phyloP scores from a whole-genome alignment of 148 eudicot species.

The Rhododendron kiyosumense region DNA sequence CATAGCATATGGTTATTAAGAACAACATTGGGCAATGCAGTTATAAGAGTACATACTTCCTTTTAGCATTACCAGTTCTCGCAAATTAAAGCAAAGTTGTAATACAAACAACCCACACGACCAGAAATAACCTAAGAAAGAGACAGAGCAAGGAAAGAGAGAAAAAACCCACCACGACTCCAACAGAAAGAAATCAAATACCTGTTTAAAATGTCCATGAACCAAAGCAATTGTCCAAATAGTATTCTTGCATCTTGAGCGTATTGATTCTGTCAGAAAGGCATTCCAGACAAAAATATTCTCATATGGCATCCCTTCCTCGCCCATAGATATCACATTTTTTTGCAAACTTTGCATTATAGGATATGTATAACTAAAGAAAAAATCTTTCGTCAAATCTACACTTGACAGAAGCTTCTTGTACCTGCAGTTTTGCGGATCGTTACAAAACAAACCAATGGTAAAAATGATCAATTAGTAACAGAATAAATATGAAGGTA shows the following conservation, averaged over 20 bases:
- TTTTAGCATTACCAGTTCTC: neutral
- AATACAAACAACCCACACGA: neutral
- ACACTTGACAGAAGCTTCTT: constrained; percentile 96
- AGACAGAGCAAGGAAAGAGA: neutral
- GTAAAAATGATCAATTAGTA: neutral
- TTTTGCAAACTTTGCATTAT: constrained; percentile 90
- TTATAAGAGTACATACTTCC: neutral
- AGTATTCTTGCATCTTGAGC: constrained; percentile 61
- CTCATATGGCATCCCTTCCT: constrained; percentile 73
- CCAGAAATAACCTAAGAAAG: neutral
- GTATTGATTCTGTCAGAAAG: constrained; percentile 58
- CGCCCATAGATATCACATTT: constrained; percentile 64
- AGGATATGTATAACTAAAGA: constrained; percentile 97
- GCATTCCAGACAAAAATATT: constrained; percentile 95
- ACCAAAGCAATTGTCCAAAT: constrained; percentile 71
- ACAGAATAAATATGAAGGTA: neutral
- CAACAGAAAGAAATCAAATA: constrained; percentile 16
- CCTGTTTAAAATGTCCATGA: constrained; percentile 90
- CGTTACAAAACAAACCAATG: neutral
- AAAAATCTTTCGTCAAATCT: constrained; percentile 95
- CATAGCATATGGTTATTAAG: neutral
- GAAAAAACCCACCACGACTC: neutral
- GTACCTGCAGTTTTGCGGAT: constrained; percentile 61
- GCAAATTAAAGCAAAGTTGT: neutral
- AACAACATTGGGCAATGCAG: neutral